These are phyloP conservation scores for Pseudocercospora cruenta DNA, from an alignment of 2,329 filamentous ascomycete genomes.

Conservation along the genomic window DNA sequence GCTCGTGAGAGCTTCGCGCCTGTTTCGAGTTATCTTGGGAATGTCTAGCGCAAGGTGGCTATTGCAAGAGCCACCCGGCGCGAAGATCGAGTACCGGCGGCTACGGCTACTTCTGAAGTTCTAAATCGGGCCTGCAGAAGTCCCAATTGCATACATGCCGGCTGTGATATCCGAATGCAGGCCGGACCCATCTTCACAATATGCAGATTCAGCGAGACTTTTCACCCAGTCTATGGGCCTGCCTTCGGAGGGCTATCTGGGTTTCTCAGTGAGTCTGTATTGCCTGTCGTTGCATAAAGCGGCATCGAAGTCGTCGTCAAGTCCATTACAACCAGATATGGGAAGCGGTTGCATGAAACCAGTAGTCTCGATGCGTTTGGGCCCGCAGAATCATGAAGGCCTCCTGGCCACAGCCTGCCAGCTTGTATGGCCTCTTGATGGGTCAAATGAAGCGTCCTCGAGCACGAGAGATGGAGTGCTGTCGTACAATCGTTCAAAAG, in stretches of 20 bases:
- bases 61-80: slow-evolving; percentile 18
- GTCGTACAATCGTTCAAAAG: not conserved
- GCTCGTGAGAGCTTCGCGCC: slow-evolving; percentile 33
- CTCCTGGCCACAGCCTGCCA: not conserved
- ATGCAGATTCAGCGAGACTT: not conserved
- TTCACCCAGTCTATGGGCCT: not conserved
- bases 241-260: not conserved
- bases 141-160: not conserved
- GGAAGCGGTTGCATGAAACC: not conserved
- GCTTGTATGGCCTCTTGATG: not conserved
- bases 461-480: not conserved
- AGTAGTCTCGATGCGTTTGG: not conserved
- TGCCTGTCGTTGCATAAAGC: no score
- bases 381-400: not conserved
- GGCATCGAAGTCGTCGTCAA: no score
- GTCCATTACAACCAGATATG: no score
- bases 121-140: slow-evolving; percentile 13
- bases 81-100: slow-evolving; percentile 28
- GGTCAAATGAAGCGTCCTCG: not conserved
- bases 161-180: not conserved
- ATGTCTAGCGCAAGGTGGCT: slow-evolving; percentile 12
- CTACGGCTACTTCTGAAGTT: slow-evolving; percentile 14
- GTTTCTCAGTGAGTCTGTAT: no score
- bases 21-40: slow-evolving; percentile 35
- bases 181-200: not conserved